These are phyloP conservation scores for Cryptosporidium parvum DNA, from an alignment of 169 alveolate genomes.

Conservation along the genomic window DNA sequence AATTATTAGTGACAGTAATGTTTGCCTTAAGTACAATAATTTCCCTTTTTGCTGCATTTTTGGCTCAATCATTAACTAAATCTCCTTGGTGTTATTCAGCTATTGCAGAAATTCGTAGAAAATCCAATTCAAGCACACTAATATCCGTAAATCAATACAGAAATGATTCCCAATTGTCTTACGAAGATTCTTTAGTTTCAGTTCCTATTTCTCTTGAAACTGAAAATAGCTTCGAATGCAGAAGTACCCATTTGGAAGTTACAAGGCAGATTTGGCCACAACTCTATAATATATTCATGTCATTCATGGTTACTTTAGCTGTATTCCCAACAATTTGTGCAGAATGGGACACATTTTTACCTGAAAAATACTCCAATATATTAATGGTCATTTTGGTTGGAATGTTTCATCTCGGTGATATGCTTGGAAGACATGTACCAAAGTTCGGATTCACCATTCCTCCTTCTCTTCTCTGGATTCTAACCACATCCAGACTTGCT, in stretches of 20 bases:
- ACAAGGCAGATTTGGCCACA: conserved; percentile 75
- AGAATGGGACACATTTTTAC: conserved; percentile 48
- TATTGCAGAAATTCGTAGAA: conserved; percentile 60
- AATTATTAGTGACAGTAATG: conserved; percentile 22
- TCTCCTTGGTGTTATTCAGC: conserved; percentile 73
- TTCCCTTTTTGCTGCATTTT: conserved; percentile 59
- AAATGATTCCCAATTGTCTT: conserved; percentile 30
- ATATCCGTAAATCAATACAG: background rate
- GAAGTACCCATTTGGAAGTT: conserved; percentile 34
- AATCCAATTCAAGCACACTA: conserved; percentile 7
- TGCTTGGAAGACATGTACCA: conserved; percentile 68
- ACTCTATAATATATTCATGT: conserved; percentile 70
- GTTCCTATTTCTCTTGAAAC: conserved; percentile 56
- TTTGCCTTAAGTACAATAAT: conserved; percentile 41
- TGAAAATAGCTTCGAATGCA: conserved; percentile 41
- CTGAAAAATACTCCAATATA: conserved; percentile 35
- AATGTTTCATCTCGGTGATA: conserved; percentile 71
- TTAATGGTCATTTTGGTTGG: conserved; percentile 52
- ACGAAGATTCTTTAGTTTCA: conserved; percentile 54
- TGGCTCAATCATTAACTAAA: conserved; percentile 62
- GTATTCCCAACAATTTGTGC: conserved; percentile 68
- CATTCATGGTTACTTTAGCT: conserved; percentile 66
- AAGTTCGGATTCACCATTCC: conserved; percentile 46
- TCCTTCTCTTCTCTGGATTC: conserved; percentile 71
- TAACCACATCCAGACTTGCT: conserved; percentile 60